Evolutionary conservation across 345 rosid genomes (phyloP), one percentile per base, ranked within the genome.

Genomic region (Hibiscus mutabilis): DNA sequence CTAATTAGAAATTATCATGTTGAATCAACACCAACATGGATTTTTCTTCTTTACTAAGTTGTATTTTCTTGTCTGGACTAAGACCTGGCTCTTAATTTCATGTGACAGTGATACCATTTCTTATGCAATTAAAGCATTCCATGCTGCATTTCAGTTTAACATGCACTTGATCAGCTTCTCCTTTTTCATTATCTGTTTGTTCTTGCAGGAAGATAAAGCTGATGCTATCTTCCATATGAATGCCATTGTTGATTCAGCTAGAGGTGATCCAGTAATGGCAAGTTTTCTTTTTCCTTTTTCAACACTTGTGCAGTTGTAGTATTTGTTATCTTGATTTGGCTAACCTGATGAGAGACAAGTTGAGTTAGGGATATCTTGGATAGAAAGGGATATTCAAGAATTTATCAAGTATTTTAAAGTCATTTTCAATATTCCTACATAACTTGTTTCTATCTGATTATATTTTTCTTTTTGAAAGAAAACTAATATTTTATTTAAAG

Each of bases 201-300:
- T 68, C 74, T 72, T 84, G 71, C 80, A 92, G 96, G 86, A 86
- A 72, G 97, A 91, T 69, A 88, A 88, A 84, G 83, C 67, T 40
- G 84, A 80, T 80, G 88, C 84, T 31, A 84, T 91, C 78, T 71
- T 86, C 61, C 82, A 81, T 71, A 76, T 86, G 81, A 79, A 76
- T 79, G 74, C 81, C 61, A 73, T 86, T 66, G 84, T 75, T 70
- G 86, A 80, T 72, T 81, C 89, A 76, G 78, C 77, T 66, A 89
- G 77, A 80, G 87, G 86, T 35, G 84, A 80, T 79, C 80, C 87
- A 47, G 90, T 86, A 68, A 58, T 89, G 92, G 97, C 86, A 79
- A 63, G 85, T 84, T 79, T 75, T 70, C 46, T 12, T 69, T 53
- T 71, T 71, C 56, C 75, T 40, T 64, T 35, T 49, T 60, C 37